Percentiles rank a stretch among this genome's conserved stretches.
phyloP scores from a whole-genome alignment of 768 basidiomycete species.

The Leucogyrophana mollusca region DNA sequence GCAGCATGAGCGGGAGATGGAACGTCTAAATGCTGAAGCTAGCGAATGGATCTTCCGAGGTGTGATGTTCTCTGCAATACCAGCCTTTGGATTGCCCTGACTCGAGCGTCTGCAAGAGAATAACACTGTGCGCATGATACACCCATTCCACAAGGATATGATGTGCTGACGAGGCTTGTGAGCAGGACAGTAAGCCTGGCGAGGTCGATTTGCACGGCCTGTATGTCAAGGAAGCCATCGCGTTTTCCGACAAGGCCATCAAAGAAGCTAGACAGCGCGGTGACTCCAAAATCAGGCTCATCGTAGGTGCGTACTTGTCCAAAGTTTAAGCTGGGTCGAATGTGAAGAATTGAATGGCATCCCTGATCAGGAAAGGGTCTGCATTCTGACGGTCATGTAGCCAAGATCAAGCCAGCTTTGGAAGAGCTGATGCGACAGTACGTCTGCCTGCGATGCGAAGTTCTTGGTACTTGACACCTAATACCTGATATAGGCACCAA shows the following conservation, averaged over 20 bases:
- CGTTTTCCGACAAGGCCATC: conserved; percentile 68
- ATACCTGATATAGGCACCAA: conserved; percentile 50
- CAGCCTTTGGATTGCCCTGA: conserved; percentile 2
- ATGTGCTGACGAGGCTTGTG: background rate
- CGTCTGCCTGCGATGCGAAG: conserved; percentile 12
- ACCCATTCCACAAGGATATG: background rate
- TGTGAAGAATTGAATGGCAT: background rate
- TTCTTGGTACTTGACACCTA: background rate
- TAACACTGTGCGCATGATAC: conserved; percentile 51
- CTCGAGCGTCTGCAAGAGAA: conserved; percentile 50
- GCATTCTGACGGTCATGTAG: conserved; percentile 72
- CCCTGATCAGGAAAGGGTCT: conserved; percentile 72
- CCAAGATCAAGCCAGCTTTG: conserved; percentile 92
- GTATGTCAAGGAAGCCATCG: conserved; percentile 90
- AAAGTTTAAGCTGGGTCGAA: background rate
- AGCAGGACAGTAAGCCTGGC: conserved; percentile 62
- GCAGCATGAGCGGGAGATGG: conserved; percentile 75
- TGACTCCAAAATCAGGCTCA: conserved; percentile 66
- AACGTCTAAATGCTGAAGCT: conserved; percentile 75
- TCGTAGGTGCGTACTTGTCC: conserved; percentile 67
- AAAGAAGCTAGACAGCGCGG: conserved; percentile 63
- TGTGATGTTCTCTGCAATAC: conserved; percentile 41
- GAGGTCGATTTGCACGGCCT: conserved; percentile 91
- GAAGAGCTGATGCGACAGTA: conserved; percentile 84
- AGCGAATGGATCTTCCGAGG: conserved; percentile 80